Conservation (phyloP, 495 filamentous ascomycete species). For the Saxophila tyrrhenica region DNA sequence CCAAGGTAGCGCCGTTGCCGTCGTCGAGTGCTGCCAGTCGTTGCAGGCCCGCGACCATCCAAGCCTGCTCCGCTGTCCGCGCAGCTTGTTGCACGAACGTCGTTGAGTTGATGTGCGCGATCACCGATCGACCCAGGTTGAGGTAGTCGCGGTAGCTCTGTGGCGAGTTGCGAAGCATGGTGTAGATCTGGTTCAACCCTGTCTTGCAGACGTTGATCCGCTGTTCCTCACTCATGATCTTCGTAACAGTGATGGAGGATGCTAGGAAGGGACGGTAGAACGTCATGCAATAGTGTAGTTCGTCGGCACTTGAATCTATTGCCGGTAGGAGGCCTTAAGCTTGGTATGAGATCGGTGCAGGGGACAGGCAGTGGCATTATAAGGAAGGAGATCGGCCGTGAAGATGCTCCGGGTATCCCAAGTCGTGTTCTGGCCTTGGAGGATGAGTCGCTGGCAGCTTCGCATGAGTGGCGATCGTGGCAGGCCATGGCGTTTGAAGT, state of each 20-base stretch:
- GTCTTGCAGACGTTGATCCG: slow-evolving; percentile 15
- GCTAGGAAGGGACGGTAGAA: not conserved
- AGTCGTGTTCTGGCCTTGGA: not conserved
- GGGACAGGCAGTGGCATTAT: not conserved
- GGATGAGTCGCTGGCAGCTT: not conserved
- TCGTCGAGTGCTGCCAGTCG: slow-evolving; percentile 37
- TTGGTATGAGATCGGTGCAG: not conserved
- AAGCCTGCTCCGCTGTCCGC: slow-evolving; percentile 32
- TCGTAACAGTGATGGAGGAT: not conserved
- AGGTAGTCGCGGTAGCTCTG: slow-evolving; percentile 13
- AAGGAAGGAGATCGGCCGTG: not conserved
- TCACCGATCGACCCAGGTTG: slow-evolving; percentile 9
- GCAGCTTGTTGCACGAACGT: slow-evolving; percentile 29
- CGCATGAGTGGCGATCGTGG: not conserved
- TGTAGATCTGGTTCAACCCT: slow-evolving; percentile 10
- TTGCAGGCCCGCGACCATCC: slow-evolving; percentile 38
- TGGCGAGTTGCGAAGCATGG: slow-evolving; percentile 11
- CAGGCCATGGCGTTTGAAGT: not conserved
- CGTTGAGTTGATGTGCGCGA: slow-evolving; percentile 13
- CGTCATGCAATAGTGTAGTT: too few relatives aligned
- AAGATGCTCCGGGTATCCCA: not conserved
- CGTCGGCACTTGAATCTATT: too few relatives aligned
- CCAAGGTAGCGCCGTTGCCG: slow-evolving; percentile 35
- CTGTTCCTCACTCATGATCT: slow-evolving; percentile 15
- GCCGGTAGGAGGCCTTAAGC: too few relatives aligned